Conservation (phyloP, 1,284 basidiomycete species). For the Inonotus hispidus region DNA sequence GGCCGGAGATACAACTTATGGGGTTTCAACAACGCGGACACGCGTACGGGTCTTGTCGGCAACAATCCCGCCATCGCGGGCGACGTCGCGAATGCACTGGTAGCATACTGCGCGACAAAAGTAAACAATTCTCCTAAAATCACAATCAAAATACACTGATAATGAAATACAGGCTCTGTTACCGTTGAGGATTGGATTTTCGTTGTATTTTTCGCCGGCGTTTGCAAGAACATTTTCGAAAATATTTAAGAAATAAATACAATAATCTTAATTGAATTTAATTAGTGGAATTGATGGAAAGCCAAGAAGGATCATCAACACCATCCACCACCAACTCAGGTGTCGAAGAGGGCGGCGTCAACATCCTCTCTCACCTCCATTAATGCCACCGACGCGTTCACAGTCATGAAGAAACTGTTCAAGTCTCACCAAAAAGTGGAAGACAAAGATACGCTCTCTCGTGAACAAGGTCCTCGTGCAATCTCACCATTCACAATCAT, state of each 20-base stretch:
- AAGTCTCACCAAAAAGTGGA: constrained; percentile 3
- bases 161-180: constrained; percentile 55
- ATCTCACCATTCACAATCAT: constrained; percentile 12
- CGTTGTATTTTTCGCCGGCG: constrained; percentile 69
- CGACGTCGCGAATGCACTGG: constrained; percentile 71
- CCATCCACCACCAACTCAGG: neutral
- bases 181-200: constrained; percentile 70
- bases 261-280: neutral
- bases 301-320: neutral
- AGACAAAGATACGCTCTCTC: neutral
- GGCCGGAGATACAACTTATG: constrained; percentile 79
- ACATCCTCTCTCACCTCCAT: neutral
- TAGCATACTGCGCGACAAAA: constrained; percentile 85
- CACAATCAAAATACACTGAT: neutral
- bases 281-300: neutral
- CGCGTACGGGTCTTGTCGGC: no score
- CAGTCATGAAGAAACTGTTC: constrained; percentile 13
- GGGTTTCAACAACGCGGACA: constrained; percentile 71
- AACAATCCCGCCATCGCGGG: constrained; percentile 41
- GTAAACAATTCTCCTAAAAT: constrained; percentile 32
- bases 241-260: neutral
- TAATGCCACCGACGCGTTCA: neutral
- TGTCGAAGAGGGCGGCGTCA: neutral
- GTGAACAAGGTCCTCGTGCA: constrained; percentile 1
- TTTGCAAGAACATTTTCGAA: constrained; percentile 54